phyloP scores from a whole-genome alignment of 371 early-diverging fungal species.

The Mortierella sp. region DNA sequence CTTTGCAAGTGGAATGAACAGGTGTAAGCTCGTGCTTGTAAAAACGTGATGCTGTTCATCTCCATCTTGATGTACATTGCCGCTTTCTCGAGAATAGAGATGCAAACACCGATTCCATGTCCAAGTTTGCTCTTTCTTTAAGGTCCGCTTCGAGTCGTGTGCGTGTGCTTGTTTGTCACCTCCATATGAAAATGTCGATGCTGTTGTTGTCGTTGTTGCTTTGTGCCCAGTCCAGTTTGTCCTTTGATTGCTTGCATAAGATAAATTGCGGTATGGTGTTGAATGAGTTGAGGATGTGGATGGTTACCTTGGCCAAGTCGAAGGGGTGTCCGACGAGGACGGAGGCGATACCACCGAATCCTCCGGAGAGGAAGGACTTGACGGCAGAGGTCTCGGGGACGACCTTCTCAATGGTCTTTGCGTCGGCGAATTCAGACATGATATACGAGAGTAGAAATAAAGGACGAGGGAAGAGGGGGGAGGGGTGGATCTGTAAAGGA shows the following conservation, averaged over 20 bases:
- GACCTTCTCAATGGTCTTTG: constrained; percentile 31
- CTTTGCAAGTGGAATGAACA: background rate
- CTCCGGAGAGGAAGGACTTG: constrained; percentile 97
- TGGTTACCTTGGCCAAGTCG: constrained; percentile 82
- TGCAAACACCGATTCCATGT: background rate
- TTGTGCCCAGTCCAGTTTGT: background rate
- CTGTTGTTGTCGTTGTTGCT: background rate
- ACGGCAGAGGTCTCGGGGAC: constrained; percentile 61
- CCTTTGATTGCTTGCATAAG: background rate
- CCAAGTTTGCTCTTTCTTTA: background rate
- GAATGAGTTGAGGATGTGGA: background rate
- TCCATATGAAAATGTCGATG: background rate
- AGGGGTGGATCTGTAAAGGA: constrained; percentile 8
- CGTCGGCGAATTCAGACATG: constrained; percentile 39
- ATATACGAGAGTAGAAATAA: constrained; percentile 13
- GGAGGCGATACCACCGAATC: constrained; percentile 88
- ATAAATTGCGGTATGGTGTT: no score
- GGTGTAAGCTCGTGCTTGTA: background rate
- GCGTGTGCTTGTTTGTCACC: background rate
- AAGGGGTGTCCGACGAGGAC: constrained; percentile 88
- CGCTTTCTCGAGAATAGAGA: background rate
- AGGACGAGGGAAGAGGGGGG: constrained; percentile 12
- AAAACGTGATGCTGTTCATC: background rate
- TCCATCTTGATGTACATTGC: background rate
- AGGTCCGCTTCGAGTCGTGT: constrained; percentile 3